These are phyloP conservation scores for Rhizoctonia solani DNA, from an alignment of 1,284 basidiomycete genomes.

Conservation along the genomic window DNA sequence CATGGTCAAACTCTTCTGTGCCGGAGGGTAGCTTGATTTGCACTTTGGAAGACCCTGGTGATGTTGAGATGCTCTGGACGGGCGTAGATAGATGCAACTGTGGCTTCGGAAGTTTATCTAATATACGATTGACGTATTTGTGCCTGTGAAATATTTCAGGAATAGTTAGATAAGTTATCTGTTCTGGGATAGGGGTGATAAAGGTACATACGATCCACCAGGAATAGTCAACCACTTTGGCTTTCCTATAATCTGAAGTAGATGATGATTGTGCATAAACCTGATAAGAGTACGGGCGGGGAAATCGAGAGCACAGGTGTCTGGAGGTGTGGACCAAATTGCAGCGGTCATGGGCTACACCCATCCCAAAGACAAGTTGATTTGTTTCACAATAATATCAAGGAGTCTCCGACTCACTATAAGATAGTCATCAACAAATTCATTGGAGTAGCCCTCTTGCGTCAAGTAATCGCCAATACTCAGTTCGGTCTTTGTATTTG, in stretches of 20 bases:
- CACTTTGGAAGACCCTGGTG: slow-evolving; percentile 44
- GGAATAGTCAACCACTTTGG: slow-evolving; percentile 77
- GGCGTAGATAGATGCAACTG: slow-evolving; percentile 66
- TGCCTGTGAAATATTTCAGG: slow-evolving; percentile 49
- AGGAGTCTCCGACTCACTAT: slow-evolving; percentile 57
- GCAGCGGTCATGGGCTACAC: slow-evolving; percentile 78
- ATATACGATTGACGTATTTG: slow-evolving; percentile 66
- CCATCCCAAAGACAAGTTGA: too few species aligned
- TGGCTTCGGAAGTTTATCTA: slow-evolving; percentile 56
- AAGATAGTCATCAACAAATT: slow-evolving; percentile 78
- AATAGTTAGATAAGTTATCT: too few species aligned
- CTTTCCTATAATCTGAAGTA: slow-evolving; percentile 74
- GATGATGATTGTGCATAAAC: slow-evolving; percentile 81
- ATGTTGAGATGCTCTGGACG: slow-evolving; percentile 51
- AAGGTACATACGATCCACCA: slow-evolving; percentile 64
- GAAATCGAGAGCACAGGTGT: slow-evolving; percentile 71
- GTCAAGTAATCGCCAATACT: slow-evolving; percentile 74
- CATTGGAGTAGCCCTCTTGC: slow-evolving; percentile 66
- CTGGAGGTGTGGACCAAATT: slow-evolving; percentile 80
- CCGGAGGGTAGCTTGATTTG: slow-evolving; percentile 54
- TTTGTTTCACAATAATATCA: too few species aligned
- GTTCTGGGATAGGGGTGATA: neutral
- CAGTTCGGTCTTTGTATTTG: slow-evolving; percentile 47
- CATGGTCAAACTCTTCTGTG: slow-evolving; percentile 64
- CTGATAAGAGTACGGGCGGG: slow-evolving; percentile 73